Evolutionary conservation across 2,329 filamentous ascomycete genomes (phyloP), one percentile per base, ranked within the genome.

Genomic region (Camillea tinctor): DNA sequence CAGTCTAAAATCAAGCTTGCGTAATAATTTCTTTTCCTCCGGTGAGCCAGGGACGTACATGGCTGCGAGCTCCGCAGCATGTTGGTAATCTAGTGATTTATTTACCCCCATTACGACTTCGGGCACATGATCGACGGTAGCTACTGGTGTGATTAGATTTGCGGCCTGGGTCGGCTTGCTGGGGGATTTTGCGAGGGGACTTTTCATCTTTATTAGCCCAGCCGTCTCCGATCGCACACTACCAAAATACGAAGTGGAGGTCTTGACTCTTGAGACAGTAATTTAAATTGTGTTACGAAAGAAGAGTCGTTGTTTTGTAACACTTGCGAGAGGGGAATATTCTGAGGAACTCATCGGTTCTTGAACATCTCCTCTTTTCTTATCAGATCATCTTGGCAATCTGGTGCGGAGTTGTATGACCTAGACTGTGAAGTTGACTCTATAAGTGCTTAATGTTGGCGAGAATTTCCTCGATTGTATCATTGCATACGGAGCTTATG

Each of bases 1-100:
- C 17, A 54, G 55, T 22, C 54, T 52, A 50, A 50, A 60, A 51
- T 64, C 61, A 15, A 64, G 56, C 19, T 57, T 64, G 23, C 56
- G 56, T 11, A 50, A 30, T 11, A 62, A 48, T 22, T 54, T 30
- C 55, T 21, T 55, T 53, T 62, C 60, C 9, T 56, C 54, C 6
- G 30, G 48, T 3, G 53, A 56, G 9, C 51, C 54, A 15, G 53
- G 50, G n/a, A 26, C n/a, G 50, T 54, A 57, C 21, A 54, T 50
- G 15, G 54, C 54, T 22, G 58, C 58, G 2, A 60, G 49, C 17
- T 53, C 17, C n/a, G 56, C 49, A 21, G 58, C 58, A 24, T 54
- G 54, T 4, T 50, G 36, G 23, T 44, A 19, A n/a, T 53, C 56
- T 40, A 13, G 11, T 13, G 36, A 40, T 17, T 40, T 40, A 13